Conservation (phyloP, 2,329 filamentous ascomycete genomes). For the Verticillium alfalfae region DNA sequence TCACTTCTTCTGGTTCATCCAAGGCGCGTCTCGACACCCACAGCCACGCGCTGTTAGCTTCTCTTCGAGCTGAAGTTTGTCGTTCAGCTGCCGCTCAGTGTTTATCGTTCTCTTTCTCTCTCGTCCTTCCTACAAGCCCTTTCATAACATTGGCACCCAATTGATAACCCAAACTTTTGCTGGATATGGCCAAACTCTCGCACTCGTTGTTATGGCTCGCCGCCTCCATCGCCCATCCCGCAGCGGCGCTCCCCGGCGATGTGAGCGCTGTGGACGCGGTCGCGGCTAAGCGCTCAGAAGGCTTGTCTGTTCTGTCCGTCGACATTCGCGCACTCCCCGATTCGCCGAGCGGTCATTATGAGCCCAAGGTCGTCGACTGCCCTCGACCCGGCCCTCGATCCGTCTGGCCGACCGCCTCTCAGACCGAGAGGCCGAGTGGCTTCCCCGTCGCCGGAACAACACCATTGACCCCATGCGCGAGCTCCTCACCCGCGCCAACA, state of each 20-base stretch:
- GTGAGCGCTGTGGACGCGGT: neutral
- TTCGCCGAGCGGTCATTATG: slow-evolving; percentile 56
- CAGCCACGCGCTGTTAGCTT: neutral
- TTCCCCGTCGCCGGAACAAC: slow-evolving; percentile 63
- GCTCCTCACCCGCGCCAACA: slow-evolving; percentile 66
- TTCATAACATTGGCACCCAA: neutral
- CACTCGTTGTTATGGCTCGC: neutral
- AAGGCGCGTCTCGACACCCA: neutral
- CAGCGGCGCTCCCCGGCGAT: neutral
- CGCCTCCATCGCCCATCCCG: neutral
- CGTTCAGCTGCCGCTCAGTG: neutral
- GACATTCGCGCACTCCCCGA: slow-evolving; percentile 27
- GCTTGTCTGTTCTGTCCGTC: slow-evolving; percentile 2
- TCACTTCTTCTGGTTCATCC: neutral
- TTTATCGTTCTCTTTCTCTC: neutral
- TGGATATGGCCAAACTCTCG: neutral
- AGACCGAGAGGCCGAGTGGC: slow-evolving; percentile 66
- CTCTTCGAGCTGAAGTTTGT: neutral
- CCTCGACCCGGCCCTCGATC: slow-evolving; percentile 61
- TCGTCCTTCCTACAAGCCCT: neutral
- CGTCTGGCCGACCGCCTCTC: slow-evolving; percentile 61
- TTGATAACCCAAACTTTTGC: neutral
- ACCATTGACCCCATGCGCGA: slow-evolving; percentile 71
- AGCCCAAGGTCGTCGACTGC: slow-evolving; percentile 62
- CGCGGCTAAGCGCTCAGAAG: neutral